phyloP scores from a whole-genome alignment of 1,284 basidiomycete species.

The Cystobasidium sp. region DNA sequence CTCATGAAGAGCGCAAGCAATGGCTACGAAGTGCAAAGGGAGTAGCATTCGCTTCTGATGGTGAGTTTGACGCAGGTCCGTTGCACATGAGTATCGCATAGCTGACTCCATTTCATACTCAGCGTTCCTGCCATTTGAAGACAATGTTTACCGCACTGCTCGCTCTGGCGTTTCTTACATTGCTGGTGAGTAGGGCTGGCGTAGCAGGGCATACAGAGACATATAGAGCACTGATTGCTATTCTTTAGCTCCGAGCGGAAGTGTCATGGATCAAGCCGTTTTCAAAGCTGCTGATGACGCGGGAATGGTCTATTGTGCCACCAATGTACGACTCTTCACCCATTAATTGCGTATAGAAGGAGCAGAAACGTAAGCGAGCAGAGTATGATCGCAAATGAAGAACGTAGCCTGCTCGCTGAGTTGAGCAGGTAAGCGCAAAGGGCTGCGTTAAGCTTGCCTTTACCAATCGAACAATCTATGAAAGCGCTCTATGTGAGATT shows the following conservation, averaged over 20 bases:
- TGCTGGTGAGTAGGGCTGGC: slow-evolving; percentile 58
- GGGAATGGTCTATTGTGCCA: slow-evolving; percentile 84
- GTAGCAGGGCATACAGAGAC: not conserved
- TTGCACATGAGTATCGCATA: not conserved
- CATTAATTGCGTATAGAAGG: slow-evolving; percentile 60
- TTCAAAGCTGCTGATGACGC: slow-evolving; percentile 93
- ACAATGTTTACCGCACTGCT: slow-evolving; percentile 92
- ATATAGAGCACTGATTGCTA: not conserved
- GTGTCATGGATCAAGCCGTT: slow-evolving; percentile 95
- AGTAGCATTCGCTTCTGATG: slow-evolving; percentile 92
- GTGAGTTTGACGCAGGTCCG: slow-evolving; percentile 72
- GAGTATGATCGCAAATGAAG: not conserved
- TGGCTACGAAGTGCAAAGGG: slow-evolving; percentile 76
- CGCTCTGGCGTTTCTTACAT: slow-evolving; percentile 91
- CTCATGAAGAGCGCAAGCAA: slow-evolving; percentile 70
- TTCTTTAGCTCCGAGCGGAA: slow-evolving; percentile 77
- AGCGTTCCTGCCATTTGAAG: slow-evolving; percentile 81
- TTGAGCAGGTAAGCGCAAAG: not conserved
- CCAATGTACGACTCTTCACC: slow-evolving; percentile 78
- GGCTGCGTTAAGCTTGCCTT: no score
- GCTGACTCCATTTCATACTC: not conserved
- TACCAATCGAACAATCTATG: no score
- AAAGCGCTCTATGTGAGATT: no score
- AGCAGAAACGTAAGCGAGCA: not conserved
- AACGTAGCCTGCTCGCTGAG: not conserved